Evolutionary conservation across 2,329 filamentous ascomycete genomes (phyloP).

Genomic region (Alternaria rosae): DNA sequence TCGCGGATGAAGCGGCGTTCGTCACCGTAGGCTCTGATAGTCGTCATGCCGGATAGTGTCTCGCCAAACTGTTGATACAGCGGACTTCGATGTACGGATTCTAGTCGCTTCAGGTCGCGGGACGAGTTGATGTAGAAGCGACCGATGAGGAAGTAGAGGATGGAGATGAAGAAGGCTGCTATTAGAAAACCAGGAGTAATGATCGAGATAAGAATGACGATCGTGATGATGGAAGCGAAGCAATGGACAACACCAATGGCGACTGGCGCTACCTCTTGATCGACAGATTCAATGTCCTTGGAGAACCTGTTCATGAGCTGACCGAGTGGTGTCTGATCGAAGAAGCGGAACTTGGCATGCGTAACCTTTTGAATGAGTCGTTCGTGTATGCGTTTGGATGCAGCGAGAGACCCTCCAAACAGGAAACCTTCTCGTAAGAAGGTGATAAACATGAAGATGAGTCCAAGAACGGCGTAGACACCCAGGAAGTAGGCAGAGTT

Average conservation of each 20-base stretch:
- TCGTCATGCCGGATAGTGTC: conserved; percentile 92
- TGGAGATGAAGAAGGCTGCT: conserved; percentile 82
- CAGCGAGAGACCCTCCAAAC: conserved; percentile 89
- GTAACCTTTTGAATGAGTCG: conserved; percentile 79
- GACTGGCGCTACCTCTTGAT: conserved; percentile 93
- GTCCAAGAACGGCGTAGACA: conserved; percentile 81
- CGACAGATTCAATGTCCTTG: conserved; percentile 92
- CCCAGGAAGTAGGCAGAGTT: conserved; percentile 83
- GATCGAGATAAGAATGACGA: conserved; percentile 82
- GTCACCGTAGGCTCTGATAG: conserved; percentile 94
- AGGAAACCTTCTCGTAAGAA: conserved; percentile 85
- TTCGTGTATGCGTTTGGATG: conserved; percentile 84
- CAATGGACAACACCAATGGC: conserved; percentile 79
- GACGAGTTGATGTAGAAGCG: conserved; percentile 90
- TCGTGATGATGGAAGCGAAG: conserved; percentile 76
- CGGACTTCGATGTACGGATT: conserved; percentile 92
- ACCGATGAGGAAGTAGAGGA: conserved; percentile 82
- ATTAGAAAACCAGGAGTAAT: conserved; percentile 93
- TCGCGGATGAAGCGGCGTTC: conserved; percentile 92
- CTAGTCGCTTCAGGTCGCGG: conserved; percentile 92
- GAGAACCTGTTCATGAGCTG: conserved; percentile 99
- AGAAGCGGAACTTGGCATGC: conserved; percentile 95
- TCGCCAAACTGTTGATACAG: conserved; percentile 98
- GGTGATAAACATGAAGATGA: conserved; percentile 80
- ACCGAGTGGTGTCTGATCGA: conserved; percentile 92